Evolutionary conservation across 2,329 filamentous ascomycete species (phyloP).

Genomic region (Phialophora expanda): DNA sequence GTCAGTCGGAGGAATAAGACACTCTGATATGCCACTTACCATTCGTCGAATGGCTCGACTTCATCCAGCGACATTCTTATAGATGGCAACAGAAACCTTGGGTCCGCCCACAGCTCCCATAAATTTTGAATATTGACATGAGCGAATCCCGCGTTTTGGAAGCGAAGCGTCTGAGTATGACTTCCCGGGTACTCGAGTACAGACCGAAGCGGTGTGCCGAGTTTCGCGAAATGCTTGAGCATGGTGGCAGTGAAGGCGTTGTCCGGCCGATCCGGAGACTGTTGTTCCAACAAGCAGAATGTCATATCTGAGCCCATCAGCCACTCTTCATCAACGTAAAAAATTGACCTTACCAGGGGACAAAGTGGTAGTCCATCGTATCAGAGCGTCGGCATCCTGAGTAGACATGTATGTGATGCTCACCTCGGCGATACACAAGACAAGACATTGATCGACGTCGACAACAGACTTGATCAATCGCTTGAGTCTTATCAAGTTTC

Average conservation of each 20-base stretch:
- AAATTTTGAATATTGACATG: slow-evolving; percentile 68
- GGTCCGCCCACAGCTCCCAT: slow-evolving; percentile 81
- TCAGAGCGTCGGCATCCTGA: slow-evolving; percentile 71
- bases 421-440: slow-evolving; percentile 87
- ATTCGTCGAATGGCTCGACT: slow-evolving; percentile 89
- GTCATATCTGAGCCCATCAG: slow-evolving; percentile 59
- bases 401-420: slow-evolving; percentile 90
- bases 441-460: slow-evolving; percentile 61
- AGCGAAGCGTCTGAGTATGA: slow-evolving; percentile 70
- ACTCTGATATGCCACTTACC: slow-evolving; percentile 50
- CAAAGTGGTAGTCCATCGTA: slow-evolving; percentile 76
- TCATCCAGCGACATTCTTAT: slow-evolving; percentile 68
- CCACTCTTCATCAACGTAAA: neutral
- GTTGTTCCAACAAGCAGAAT: slow-evolving; percentile 87
- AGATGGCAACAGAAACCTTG: slow-evolving; percentile 65
- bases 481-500: slow-evolving; percentile 67
- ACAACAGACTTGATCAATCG: slow-evolving; percentile 64
- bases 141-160: slow-evolving; percentile 70
- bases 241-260: slow-evolving; percentile 71
- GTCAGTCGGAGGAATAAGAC: neutral
- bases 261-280: slow-evolving; percentile 74
- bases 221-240: slow-evolving; percentile 40
- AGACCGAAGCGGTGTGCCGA: slow-evolving; percentile 38
- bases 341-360: slow-evolving; percentile 62
- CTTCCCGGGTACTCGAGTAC: slow-evolving; percentile 70